Evolutionary conservation across 2,329 filamentous ascomycete species (phyloP).

Genomic region (Didymella pomorum): DNA sequence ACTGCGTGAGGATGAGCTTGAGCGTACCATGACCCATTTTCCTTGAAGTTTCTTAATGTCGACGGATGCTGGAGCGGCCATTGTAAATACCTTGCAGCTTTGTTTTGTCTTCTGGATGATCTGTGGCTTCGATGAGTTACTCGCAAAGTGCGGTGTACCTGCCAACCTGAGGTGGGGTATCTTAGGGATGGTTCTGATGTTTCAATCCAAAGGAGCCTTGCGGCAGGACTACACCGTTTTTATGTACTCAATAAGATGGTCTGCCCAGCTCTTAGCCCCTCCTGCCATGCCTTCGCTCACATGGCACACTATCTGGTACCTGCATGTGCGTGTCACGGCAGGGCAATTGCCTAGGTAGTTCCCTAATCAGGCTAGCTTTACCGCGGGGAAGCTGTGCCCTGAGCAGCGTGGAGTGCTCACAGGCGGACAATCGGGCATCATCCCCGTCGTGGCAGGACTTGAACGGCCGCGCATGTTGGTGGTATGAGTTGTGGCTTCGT

Average conservation of each 20-base stretch:
- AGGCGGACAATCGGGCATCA: constrained; percentile 8
- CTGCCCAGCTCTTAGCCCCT: constrained; percentile 23
- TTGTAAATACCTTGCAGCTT: constrained; percentile 25
- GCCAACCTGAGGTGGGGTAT: constrained; percentile 13
- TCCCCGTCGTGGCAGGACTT: constrained; percentile 8
- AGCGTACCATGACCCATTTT: constrained; percentile 50
- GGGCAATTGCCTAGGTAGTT: constrained; percentile 30
- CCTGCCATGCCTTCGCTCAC: constrained; percentile 26
- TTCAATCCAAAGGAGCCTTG: not conserved
- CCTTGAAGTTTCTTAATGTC: constrained; percentile 50
- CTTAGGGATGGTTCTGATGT: not conserved
- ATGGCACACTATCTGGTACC: constrained; percentile 22
- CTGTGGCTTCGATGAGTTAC: not conserved
- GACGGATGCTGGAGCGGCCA: constrained; percentile 49
- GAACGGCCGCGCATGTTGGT: constrained; percentile 3
- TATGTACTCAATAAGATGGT: constrained; percentile 20
- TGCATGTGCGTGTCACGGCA: constrained; percentile 24
- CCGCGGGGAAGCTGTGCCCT: constrained; percentile 27
- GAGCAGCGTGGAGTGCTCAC: not conserved
- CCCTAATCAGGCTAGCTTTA: constrained; percentile 25
- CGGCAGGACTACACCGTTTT: constrained; percentile 8
- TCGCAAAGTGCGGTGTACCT: constrained; percentile 1
- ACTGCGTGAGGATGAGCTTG: not conserved
- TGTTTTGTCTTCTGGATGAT: not conserved
- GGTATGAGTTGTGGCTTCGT: not conserved